Conservation (phyloP, 257 asterid species). For the Osmanthus fragrans region DNA sequence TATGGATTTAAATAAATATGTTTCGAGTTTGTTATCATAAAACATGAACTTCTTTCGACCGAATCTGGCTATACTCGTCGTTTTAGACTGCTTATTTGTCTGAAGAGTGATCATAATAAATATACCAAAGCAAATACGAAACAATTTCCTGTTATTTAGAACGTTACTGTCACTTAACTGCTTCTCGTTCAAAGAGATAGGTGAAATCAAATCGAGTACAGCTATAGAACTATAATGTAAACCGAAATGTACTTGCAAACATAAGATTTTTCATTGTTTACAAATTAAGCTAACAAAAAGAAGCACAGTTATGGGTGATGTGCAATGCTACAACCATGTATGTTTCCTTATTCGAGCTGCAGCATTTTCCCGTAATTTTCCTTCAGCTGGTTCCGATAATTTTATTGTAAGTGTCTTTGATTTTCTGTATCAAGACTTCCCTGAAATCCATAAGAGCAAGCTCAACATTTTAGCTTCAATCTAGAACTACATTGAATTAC, state of each 20-base stretch:
- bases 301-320: conserved; percentile 8
- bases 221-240: background rate
- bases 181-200: background rate
- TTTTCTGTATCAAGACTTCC: conserved; percentile 66
- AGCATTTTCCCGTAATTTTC: background rate
- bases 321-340: background rate
- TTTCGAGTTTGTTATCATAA: too few species aligned
- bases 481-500: background rate
- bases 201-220: background rate
- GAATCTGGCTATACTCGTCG: too few species aligned
- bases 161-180: background rate
- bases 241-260: background rate
- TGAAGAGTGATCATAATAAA: too few species aligned
- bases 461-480: background rate
- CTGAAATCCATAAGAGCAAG: conserved; percentile 39
- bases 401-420: conserved; percentile 55
- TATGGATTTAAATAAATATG: too few species aligned
- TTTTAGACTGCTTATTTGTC: too few species aligned
- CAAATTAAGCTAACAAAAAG: background rate
- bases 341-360: background rate
- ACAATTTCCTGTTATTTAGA: too few species aligned
- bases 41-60: too few species aligned
- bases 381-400: conserved; percentile 62
- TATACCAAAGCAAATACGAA: too few species aligned
- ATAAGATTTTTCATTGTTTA: background rate